Evolutionary conservation across 2,329 filamentous ascomycete genomes (phyloP).

Genomic region (Aspergillus viridinutans): DNA sequence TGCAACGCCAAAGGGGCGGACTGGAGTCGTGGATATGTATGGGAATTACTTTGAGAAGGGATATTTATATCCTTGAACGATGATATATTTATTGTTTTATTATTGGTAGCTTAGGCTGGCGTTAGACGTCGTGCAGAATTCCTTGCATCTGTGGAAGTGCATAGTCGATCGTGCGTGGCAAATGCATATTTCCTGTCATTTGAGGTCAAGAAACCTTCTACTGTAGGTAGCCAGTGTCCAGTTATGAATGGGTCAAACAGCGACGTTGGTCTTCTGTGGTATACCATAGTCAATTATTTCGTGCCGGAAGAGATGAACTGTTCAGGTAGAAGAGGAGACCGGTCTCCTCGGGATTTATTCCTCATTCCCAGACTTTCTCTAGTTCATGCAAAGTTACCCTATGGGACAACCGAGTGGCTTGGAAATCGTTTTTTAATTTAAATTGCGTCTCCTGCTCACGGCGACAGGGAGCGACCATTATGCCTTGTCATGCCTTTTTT

Average conservation of each 20-base stretch:
- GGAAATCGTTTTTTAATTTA: constrained; percentile 13
- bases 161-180: not conserved
- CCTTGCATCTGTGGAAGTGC: not conserved
- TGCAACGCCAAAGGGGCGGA: constrained; percentile 34
- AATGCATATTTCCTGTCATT: not conserved
- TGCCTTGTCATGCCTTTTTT: not conserved
- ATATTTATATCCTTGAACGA: constrained; percentile 45
- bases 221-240: not conserved
- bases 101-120: not conserved
- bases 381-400: not conserved
- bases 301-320: not conserved
- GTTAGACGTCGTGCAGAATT: not conserved
- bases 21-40: constrained; percentile 48
- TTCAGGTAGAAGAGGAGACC: not conserved
- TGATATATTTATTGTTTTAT: not conserved
- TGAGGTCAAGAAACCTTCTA: not conserved
- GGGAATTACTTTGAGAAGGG: constrained; percentile 52
- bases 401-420: constrained; percentile 7
- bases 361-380: not conserved
- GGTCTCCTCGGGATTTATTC: not conserved
- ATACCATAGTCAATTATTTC: not conserved
- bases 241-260: not conserved
- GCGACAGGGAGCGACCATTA: constrained; percentile 5
- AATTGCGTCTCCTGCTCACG: constrained; percentile 13
- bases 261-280: not conserved